Conservation (phyloP, 2,329 filamentous ascomycete genomes). For the Aspergillus viridinutans region DNA sequence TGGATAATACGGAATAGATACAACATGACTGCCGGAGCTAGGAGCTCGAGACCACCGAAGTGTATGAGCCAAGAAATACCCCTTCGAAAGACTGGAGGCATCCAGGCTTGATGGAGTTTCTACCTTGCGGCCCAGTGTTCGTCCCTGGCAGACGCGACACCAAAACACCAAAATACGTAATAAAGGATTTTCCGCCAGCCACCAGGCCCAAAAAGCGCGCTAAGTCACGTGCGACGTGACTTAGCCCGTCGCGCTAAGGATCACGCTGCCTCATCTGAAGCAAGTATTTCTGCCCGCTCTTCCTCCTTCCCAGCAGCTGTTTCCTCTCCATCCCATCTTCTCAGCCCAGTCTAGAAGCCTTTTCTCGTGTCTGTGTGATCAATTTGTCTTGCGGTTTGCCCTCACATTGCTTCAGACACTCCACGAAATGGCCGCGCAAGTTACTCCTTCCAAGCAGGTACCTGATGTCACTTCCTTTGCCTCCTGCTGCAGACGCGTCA, state of each 20-base stretch:
- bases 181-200: constrained; percentile 10
- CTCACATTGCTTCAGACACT: constrained; percentile 25
- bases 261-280: constrained; percentile 28
- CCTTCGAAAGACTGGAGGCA: not conserved
- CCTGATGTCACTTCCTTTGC: constrained; percentile 39
- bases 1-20: not conserved
- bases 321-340: constrained; percentile 25
- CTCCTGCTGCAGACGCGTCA: constrained; percentile 29
- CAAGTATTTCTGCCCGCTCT: constrained; percentile 30
- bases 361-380: constrained; percentile 19
- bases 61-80: not conserved
- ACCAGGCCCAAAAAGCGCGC: constrained; percentile 21
- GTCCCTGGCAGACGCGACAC: not conserved
- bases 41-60: not conserved
- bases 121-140: not conserved
- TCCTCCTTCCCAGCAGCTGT: constrained; percentile 17
- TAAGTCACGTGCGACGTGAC: constrained; percentile 38
- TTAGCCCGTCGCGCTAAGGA: constrained; percentile 36
- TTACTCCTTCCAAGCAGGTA: constrained; percentile 72
- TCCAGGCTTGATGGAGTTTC: not conserved
- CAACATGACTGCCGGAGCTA: not conserved
- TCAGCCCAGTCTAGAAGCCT: constrained; percentile 10
- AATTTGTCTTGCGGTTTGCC: constrained; percentile 13
- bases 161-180: not conserved
- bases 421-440: constrained; percentile 66